Evolutionary conservation across 2,329 filamentous ascomycete genomes (phyloP), one percentile per base, ranked within the genome.

Genomic region (Rutstroemia sp.): DNA sequence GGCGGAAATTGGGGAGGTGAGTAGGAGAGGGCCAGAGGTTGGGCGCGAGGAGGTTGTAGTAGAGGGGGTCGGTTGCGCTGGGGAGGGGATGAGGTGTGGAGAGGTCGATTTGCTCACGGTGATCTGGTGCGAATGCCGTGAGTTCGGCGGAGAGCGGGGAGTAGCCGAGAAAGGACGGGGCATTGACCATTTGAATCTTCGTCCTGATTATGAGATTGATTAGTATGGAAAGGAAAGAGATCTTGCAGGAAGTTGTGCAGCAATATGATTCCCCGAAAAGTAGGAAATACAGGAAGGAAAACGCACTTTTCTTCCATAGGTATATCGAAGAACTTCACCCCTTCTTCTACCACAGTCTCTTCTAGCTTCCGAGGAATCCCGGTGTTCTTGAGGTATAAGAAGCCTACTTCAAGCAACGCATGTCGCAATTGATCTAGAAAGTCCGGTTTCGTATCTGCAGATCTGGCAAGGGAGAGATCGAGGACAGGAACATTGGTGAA

Each of bases 81-180:
- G 87, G 88, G 1, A 86, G 50, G 0, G 84, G 76, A 65, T 94
- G 88, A 52, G 89, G 84, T 0, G 90, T 95, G 0, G 88, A 90
- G 52, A 95, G 79, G 71, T 95, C 90, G 60, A 95, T 86, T 70
- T 95, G 90, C 70, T 95, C 90, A 52, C 90, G 80, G 75, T 91
- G 87, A 72, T 95, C 90, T 64, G 82, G 79, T 50, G 81, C 79
- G 62, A 86, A 83, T 19, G 88, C 88, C 4, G 90, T 95, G 66
- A 86, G 79, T 68, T 87, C 85, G 61, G 83, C 82, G 3, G 80
- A 79, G 54, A 87, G 79, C 23, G 77, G 78, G 30, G 83, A 85
- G 71, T 87, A 87, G 57, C 85, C 85, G 18, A 90, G 76, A 71
- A 90, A 90, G 8, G 84, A 87, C 4, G 81, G 78, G 2, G 83